phyloP scores from a whole-genome alignment of 2,329 filamentous ascomycete species.

The Colletotrichum shisoi region DNA sequence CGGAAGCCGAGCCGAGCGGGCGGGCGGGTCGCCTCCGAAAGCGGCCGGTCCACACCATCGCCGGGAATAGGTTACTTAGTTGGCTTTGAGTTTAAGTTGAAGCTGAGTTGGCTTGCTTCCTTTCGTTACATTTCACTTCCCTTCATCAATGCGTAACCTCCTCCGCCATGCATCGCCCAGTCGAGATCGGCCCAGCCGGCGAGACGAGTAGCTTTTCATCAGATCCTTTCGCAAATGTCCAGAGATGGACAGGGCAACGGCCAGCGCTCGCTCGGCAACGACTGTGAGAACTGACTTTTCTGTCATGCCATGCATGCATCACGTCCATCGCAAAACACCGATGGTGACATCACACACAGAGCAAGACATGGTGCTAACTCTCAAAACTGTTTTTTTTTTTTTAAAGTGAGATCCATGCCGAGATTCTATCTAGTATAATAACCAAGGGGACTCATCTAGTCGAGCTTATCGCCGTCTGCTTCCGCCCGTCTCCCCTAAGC shows the following conservation, averaged over 20 bases:
- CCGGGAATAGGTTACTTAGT: too few relatives aligned
- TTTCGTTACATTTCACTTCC: too few relatives aligned
- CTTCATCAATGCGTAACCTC: too few relatives aligned
- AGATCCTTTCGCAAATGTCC: not conserved
- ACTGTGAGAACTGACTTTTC: not conserved
- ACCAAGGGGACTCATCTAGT: not conserved
- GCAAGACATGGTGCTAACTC: not conserved
- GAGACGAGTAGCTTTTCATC: not conserved
- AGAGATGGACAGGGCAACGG: not conserved
- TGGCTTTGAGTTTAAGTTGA: not conserved
- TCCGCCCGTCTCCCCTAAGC: too few relatives aligned
- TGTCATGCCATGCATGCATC: not conserved
- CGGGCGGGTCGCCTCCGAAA: slow-evolving; percentile 12
- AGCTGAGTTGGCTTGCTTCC: not conserved
- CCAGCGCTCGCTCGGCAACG: not conserved
- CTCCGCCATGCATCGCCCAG: not conserved
- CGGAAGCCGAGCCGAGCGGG: slow-evolving; percentile 19
- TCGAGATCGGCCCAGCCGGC: not conserved
- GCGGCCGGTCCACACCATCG: not conserved
- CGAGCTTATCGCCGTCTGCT: not conserved
- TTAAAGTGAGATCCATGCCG: not conserved
- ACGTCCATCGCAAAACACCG: not conserved
- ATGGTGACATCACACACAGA: not conserved
- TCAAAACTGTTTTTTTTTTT: too few relatives aligned
- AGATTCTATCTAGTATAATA: too few relatives aligned